These are phyloP conservation scores for Neofusicoccum laricinum DNA, from an alignment of 2,329 filamentous ascomycete genomes.

Conservation along the genomic window DNA sequence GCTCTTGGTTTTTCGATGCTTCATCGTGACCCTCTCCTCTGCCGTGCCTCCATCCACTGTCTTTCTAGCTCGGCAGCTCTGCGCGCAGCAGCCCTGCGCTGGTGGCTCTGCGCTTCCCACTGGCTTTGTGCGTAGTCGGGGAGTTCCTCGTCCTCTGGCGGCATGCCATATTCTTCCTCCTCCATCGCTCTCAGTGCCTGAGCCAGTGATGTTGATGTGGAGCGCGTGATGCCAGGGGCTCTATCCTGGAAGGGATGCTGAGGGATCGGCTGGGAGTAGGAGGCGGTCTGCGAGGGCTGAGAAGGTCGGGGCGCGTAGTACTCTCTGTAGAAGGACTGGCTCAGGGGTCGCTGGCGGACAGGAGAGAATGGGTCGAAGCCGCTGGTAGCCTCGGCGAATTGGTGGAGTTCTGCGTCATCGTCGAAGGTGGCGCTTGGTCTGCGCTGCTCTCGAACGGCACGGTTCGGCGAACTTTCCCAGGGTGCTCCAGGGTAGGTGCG, in stretches of 20 bases:
- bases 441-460: not conserved
- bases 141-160: constrained; percentile 39
- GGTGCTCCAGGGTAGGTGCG: constrained; percentile 9
- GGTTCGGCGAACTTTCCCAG: constrained; percentile 5
- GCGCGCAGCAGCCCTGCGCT: constrained; percentile 39
- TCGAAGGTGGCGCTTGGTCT: constrained; percentile 30
- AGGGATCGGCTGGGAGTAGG: not conserved
- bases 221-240: constrained; percentile 21
- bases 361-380: constrained; percentile 34
- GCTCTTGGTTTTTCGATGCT: not conserved
- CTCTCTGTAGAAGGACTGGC: constrained; percentile 20
- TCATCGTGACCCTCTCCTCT: constrained; percentile 18
- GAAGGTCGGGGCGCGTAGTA: constrained; percentile 18
- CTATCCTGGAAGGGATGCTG: not conserved
- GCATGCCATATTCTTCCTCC: constrained; percentile 22
- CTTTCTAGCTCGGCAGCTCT: constrained; percentile 45
- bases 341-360: constrained; percentile 26
- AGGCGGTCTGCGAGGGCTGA: not conserved
- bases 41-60: constrained; percentile 37
- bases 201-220: not conserved
- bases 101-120: constrained; percentile 41
- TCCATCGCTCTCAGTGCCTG: constrained; percentile 29
- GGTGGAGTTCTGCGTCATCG: constrained; percentile 34
- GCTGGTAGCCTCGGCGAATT: constrained; percentile 39
- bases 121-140: constrained; percentile 49